Evolutionary conservation across 129 eudicot genomes (phyloP).

Genomic region (Tagetes patula): DNA sequence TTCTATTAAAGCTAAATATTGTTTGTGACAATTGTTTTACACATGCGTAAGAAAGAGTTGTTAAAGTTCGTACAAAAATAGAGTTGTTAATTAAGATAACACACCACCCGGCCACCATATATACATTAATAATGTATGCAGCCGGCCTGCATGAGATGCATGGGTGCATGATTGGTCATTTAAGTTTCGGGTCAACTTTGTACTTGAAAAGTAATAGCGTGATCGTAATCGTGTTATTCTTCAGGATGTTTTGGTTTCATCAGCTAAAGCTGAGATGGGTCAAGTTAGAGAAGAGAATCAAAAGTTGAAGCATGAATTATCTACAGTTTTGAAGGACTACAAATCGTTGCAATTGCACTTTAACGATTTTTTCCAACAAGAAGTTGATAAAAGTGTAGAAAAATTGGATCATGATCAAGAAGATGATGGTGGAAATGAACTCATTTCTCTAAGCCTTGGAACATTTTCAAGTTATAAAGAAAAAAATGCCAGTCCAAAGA

Average conservation of each 20-base stretch:
- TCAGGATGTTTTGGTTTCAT: constrained; percentile 43
- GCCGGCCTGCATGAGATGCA: background rate
- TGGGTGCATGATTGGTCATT: background rate
- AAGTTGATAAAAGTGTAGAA: constrained; percentile 21
- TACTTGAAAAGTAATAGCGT: constrained; percentile 8
- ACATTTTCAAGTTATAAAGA: constrained; percentile 36
- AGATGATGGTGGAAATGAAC: constrained; percentile 37
- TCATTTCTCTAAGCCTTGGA: constrained; percentile 62
- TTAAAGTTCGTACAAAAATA: too few relatives aligned
- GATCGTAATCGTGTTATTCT: constrained; percentile 2
- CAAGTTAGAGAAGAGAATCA: constrained; percentile 64
- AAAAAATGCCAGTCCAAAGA: constrained; percentile 22
- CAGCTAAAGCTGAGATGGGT: constrained; percentile 53
- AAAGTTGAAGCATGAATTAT: constrained; percentile 44
- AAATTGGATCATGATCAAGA: constrained; percentile 18
- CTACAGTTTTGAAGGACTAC: constrained; percentile 49
- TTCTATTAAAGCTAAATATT: too few relatives aligned
- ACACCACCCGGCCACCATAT: background rate
- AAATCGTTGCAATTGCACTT: constrained; percentile 44
- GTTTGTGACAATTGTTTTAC: too few relatives aligned
- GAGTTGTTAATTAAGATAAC: too few relatives aligned
- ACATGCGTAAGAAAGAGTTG: too few relatives aligned
- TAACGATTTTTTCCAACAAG: constrained; percentile 33
- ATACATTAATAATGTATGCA: background rate
- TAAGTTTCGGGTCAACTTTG: constrained; percentile 1